Evolutionary conservation across 2,329 filamentous ascomycete species (phyloP).

Genomic region (Trichoderma guizhouense): DNA sequence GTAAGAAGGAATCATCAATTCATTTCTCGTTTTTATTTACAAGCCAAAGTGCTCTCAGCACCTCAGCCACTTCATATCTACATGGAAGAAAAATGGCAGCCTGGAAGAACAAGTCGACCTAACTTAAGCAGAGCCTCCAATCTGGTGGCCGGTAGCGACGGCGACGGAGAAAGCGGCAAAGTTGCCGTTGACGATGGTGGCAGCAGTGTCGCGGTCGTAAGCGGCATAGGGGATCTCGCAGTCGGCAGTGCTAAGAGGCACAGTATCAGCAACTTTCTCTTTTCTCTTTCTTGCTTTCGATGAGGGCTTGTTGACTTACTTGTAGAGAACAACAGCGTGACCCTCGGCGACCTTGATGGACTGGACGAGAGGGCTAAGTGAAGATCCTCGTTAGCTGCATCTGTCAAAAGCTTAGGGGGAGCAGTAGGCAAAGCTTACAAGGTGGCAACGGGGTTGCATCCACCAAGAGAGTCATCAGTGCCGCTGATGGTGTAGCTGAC

Average conservation of each 20-base stretch:
- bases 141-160: background rate
- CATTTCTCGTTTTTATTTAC: background rate
- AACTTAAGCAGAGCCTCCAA: background rate
- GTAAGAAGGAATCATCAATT: background rate
- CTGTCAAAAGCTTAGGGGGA: background rate
- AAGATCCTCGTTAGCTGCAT: background rate
- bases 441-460: background rate
- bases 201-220: background rate
- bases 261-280: background rate
- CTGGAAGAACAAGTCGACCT: background rate
- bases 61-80: background rate
- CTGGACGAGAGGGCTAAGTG: background rate
- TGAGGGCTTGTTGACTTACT: background rate
- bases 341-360: background rate
- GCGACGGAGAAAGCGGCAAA: background rate
- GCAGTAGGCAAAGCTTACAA: background rate
- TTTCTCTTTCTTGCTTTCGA: background rate
- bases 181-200: background rate
- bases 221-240: conserved; percentile 2
- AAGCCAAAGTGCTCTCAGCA: background rate
- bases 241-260: background rate
- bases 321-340: background rate
- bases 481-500: background rate
- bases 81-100: background rate
- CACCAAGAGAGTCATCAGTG: background rate